phyloP scores from a whole-genome alignment of 1,139 yeast species.

The Taiozyma sp. region DNA sequence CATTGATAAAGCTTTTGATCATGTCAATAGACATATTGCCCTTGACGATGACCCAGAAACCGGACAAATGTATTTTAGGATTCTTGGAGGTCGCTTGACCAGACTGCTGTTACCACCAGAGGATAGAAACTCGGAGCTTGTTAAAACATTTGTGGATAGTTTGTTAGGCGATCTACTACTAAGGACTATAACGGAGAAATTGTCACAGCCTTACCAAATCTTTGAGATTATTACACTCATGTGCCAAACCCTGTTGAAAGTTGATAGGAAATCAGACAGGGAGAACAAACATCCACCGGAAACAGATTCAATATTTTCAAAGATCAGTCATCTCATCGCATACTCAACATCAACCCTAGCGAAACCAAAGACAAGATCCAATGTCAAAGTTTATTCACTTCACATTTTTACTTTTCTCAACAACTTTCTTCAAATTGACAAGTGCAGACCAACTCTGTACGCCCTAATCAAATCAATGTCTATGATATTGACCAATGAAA shows the following conservation, averaged over 20 bases:
- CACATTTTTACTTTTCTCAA: slow-evolving; percentile 16
- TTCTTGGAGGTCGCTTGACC: slow-evolving; percentile 32
- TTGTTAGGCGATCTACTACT: slow-evolving; percentile 39
- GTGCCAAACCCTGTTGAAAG: slow-evolving; percentile 9
- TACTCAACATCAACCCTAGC: slow-evolving; percentile 10
- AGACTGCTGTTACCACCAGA: slow-evolving; percentile 34
- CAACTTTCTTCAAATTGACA: slow-evolving; percentile 10
- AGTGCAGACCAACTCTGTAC: slow-evolving; percentile 24
- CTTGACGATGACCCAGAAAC: slow-evolving; percentile 26
- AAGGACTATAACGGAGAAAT: slow-evolving; percentile 34
- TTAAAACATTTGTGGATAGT: slow-evolving; percentile 32
- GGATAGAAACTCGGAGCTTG: slow-evolving; percentile 33
- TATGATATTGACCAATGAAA: slow-evolving; percentile 5
- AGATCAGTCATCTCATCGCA: slow-evolving; percentile 13
- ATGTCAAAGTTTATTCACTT: slow-evolving; percentile 2
- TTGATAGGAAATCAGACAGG: slow-evolving; percentile 1
- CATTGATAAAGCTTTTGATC: slow-evolving; percentile 30
- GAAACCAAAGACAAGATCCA: background rate
- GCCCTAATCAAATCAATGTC: slow-evolving; percentile 22
- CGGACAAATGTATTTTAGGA: slow-evolving; percentile 29
- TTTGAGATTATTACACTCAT: slow-evolving; percentile 18
- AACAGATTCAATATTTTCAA: background rate
- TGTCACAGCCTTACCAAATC: slow-evolving; percentile 28
- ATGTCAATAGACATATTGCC: slow-evolving; percentile 47
- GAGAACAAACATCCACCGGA: background rate